phyloP scores from a whole-genome alignment of 768 basidiomycete genomes.

The Exsudoporus frostii region DNA sequence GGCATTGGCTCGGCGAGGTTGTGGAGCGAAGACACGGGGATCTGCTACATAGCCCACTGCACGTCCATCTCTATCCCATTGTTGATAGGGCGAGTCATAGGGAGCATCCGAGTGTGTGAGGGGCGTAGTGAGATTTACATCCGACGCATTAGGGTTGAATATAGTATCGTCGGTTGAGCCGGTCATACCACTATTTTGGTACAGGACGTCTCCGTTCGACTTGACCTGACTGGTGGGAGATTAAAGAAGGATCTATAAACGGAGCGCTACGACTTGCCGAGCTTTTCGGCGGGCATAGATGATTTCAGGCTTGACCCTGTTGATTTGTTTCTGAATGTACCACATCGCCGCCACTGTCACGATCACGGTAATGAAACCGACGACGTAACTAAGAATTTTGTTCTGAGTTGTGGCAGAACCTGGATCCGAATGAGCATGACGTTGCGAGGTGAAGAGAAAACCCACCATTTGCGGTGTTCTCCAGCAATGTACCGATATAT shows the following conservation, averaged over 20 bases:
- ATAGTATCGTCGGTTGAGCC: slow-evolving; percentile 32
- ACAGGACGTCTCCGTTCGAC: slow-evolving; percentile 34
- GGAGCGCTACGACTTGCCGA: slow-evolving; percentile 39
- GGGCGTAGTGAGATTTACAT: slow-evolving; percentile 39
- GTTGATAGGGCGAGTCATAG: slow-evolving; percentile 39
- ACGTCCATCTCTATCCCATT: slow-evolving; percentile 49
- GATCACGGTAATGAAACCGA: slow-evolving; percentile 63
- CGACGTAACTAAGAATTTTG: slow-evolving; percentile 64
- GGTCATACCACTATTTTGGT: slow-evolving; percentile 28
- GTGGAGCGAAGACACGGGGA: slow-evolving; percentile 48
- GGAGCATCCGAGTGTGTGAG: slow-evolving; percentile 28
- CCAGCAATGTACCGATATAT: slow-evolving; percentile 82
- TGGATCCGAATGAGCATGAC: slow-evolving; percentile 7
- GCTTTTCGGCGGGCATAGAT: slow-evolving; percentile 71
- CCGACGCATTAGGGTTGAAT: slow-evolving; percentile 38
- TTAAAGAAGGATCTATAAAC: background rate
- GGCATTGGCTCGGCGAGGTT: slow-evolving; percentile 36
- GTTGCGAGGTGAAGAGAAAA: background rate
- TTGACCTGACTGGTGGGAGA: slow-evolving; percentile 49
- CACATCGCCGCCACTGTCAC: slow-evolving; percentile 79
- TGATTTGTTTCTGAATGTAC: slow-evolving; percentile 77
- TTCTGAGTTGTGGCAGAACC: slow-evolving; percentile 38
- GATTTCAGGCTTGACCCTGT: slow-evolving; percentile 60
- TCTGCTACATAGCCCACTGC: slow-evolving; percentile 48
- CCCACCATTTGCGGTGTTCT: slow-evolving; percentile 39